Percentiles rank a stretch among this genome's conserved stretches.
phyloP scores from a whole-genome alignment of 2,329 filamentous ascomycete genomes.

The Metarhizium sp. region DNA sequence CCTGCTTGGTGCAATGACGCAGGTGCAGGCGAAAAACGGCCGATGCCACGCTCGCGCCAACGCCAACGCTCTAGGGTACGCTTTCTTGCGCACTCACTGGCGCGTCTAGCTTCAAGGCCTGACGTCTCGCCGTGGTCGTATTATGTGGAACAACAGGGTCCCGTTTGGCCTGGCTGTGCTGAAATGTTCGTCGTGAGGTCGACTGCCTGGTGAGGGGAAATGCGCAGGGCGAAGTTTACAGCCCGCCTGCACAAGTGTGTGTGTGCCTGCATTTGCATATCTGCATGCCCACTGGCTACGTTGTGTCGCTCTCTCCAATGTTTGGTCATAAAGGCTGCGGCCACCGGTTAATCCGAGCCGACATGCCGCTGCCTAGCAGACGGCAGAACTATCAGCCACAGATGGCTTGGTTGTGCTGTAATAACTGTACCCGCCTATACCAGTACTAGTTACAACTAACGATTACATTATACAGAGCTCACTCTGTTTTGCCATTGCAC shows the following conservation, averaged over 20 bases:
- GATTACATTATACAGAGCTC: too few species aligned
- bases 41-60: too few species aligned
- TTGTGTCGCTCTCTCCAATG: not conserved
- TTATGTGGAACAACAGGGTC: not conserved
- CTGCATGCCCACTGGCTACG: not conserved
- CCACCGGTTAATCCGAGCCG: slow-evolving; percentile 4
- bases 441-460: too few species aligned
- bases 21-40: too few species aligned
- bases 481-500: too few species aligned
- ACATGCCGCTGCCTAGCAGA: not conserved
- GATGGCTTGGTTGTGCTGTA: too few species aligned
- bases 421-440: too few species aligned
- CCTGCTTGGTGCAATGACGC: too few species aligned
- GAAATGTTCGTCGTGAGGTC: slow-evolving; percentile 35
- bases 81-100: not conserved
- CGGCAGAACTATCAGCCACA: too few species aligned
- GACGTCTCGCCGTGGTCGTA: not conserved
- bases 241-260: slow-evolving; percentile 1
- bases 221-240: slow-evolving; percentile 19
- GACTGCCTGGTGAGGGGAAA: slow-evolving; percentile 23
- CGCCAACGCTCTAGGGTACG: too few species aligned
- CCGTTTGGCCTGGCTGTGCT: slow-evolving; percentile 24
- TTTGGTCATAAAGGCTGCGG: not conserved
- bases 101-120: not conserved
- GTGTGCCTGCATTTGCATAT: not conserved